These are phyloP conservation scores for Camelina sativa DNA, from an alignment of 345 rosid species.

Conservation along the genomic window DNA sequence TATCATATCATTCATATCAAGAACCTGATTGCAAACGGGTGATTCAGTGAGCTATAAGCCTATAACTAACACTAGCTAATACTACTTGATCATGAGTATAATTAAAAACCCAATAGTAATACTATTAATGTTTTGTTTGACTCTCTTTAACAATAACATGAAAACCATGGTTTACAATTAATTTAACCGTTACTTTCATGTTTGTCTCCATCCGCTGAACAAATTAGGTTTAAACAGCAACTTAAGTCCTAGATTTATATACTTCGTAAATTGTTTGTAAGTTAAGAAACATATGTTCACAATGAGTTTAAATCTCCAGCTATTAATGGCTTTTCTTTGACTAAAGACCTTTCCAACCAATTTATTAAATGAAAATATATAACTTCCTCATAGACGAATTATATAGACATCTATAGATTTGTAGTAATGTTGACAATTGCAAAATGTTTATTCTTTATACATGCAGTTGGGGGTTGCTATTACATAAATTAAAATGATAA, in stretches of 20 bases:
- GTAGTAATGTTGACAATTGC: conserved; percentile 35
- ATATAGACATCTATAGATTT: conserved; percentile 24
- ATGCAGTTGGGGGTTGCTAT: conserved; percentile 41
- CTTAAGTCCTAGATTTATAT: conserved; percentile 13
- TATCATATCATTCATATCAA: background rate
- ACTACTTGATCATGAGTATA: too few relatives aligned
- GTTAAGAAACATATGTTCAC: conserved; percentile 24
- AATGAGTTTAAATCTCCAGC: conserved; percentile 24
- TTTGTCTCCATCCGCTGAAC: conserved; percentile 30
- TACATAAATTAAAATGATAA: conserved; percentile 29
- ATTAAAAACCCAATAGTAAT: background rate
- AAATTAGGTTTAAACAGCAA: conserved; percentile 31
- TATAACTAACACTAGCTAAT: too few relatives aligned
- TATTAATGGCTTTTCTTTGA: conserved; percentile 44
- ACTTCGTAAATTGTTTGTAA: conserved; percentile 17
- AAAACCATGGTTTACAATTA: conserved; percentile 26
- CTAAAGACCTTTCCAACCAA: conserved; percentile 41
- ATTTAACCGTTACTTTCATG: conserved; percentile 10
- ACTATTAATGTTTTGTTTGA: conserved; percentile 31
- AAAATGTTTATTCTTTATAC: conserved; percentile 26
- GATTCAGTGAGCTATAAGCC: background rate
- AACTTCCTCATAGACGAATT: background rate
- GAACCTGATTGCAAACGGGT: background rate
- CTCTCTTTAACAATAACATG: conserved; percentile 25
- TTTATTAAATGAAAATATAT: conserved; percentile 35